A percentile compares a stretch with the other conserved stretches of the same genome.
Conservation (phyloP, 176 grass and related monocot genomes). For the Aegilops bicornis region DNA sequence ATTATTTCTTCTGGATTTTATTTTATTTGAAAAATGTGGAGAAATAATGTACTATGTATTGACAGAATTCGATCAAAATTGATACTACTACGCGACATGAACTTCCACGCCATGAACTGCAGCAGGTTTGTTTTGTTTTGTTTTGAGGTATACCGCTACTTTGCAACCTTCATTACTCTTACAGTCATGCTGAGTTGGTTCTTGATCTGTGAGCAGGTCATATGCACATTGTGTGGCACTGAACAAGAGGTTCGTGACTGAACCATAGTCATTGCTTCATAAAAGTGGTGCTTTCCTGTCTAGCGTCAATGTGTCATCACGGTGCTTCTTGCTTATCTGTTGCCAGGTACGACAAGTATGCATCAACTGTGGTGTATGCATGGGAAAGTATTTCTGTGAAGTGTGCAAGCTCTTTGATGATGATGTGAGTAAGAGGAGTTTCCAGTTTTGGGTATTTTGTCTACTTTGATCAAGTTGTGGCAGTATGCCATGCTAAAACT, state of each 20-base stretch:
- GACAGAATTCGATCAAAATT: conserved; percentile 70
- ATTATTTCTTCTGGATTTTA: background rate
- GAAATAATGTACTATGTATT: conserved; percentile 9
- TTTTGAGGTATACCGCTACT: background rate
- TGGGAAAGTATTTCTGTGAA: conserved; percentile 89
- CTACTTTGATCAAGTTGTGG: background rate
- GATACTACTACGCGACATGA: conserved; percentile 63
- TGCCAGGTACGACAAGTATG: conserved; percentile 77
- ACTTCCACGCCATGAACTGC: conserved; percentile 71
- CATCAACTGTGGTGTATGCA: conserved; percentile 73
- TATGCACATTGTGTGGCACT: conserved; percentile 82
- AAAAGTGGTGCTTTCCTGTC: background rate
- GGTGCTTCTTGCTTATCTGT: conserved; percentile 32
- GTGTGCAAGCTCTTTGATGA: conserved; percentile 96
- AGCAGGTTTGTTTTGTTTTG: conserved; percentile 25
- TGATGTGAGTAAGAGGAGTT: conserved; percentile 64
- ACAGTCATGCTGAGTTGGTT: background rate
- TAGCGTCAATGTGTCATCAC: conserved; percentile 15
- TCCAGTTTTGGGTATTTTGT: background rate
- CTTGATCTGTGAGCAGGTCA: conserved; percentile 44
- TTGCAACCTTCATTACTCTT: background rate
- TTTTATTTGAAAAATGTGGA: background rate
- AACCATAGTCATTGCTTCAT: background rate
- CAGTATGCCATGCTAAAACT: conserved; percentile 6
- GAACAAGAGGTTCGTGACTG: conserved; percentile 72